These are phyloP conservation scores for Lentinula sp. DNA, from an alignment of 768 basidiomycete genomes.

Conservation along the genomic window DNA sequence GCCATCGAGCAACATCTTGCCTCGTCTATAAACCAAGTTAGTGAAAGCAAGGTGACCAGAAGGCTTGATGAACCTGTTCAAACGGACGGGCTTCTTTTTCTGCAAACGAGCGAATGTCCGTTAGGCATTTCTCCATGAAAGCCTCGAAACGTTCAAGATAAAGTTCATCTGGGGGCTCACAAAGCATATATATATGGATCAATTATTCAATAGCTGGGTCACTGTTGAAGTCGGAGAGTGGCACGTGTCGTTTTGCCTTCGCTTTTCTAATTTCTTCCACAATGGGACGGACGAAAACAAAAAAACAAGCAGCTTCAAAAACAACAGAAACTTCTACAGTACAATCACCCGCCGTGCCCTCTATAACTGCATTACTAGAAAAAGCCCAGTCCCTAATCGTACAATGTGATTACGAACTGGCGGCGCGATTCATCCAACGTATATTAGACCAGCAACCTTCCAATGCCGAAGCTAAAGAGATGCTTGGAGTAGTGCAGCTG, in stretches of 20 bases:
- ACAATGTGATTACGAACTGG: constrained; percentile 82
- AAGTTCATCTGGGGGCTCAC: constrained; percentile 41
- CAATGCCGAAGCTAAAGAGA: constrained; percentile 69
- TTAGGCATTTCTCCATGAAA: constrained; percentile 52
- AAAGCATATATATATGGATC: constrained; percentile 18
- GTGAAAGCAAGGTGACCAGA: constrained; percentile 1
- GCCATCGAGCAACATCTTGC: constrained; percentile 56
- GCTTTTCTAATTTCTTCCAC: constrained; percentile 2
- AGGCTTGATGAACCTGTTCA: constrained; percentile 41
- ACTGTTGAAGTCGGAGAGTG: constrained; percentile 1
- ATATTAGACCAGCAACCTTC: constrained; percentile 57
- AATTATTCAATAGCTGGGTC: background rate
- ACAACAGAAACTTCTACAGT: constrained; percentile 17
- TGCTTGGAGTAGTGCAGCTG: constrained; percentile 72
- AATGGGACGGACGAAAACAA: constrained; percentile 57
- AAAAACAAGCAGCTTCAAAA: constrained; percentile 36
- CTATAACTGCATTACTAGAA: constrained; percentile 53
- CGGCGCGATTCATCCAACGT: constrained; percentile 63
- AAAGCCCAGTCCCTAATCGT: constrained; percentile 79
- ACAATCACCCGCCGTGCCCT: constrained; percentile 25
- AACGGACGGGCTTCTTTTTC: constrained; percentile 51
- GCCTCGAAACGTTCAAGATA: constrained; percentile 60
- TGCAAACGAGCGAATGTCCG: constrained; percentile 55
- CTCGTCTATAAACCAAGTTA: constrained; percentile 33
- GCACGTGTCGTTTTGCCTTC: background rate